Base-by-base conservation (phyloP, 495 filamentous ascomycete genomes). In the Saxophila tyrrhenica region DNA sequence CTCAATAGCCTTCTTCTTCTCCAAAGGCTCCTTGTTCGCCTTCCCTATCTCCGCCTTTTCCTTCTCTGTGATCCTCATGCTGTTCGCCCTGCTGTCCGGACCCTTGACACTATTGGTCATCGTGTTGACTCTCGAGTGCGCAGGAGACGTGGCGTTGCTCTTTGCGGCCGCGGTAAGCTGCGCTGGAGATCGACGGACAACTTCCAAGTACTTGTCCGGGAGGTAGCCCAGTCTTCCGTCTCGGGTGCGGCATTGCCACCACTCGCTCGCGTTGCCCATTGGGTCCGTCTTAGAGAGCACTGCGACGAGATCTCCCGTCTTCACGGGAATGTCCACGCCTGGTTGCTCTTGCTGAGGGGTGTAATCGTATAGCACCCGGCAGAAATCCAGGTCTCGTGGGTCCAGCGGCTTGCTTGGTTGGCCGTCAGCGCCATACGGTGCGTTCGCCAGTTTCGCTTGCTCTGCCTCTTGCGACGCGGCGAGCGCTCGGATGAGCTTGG, bases 201-300 rank as follows among this genome's bases (percentile, higher is more conserved):
- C 77, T 71, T 95, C 89, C 48, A 99, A 75, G 70, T 95, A 99
- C 0, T 86, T 84, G 2, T 82, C 77, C 5, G 92, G 92, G 11
- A 99, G 75, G 64, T 95, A 99, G 1, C 92, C 92, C 46, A 95
- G 82, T 19, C 87, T 74, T 17, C 88, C 89, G 65, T 97, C 89
- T 47, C 94, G 75, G n/a, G 90, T 86, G 52, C 92, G 76, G 70
- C 92, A 99, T 54, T 85, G 81, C 92, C 92, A 99, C 92, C 92
- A 99, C 65, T 97, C 89, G 49, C 81, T 85, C 13, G 88, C 82
- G 61, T 95, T 87, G 46, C 94, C 94, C 68, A 89, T 78, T 0
- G 92, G 91, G 65, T 99, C 92, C 10, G 79, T 82, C 73, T 96
- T 96, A 70, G 84, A 84, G 48, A 99, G 75, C 5, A 99, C 89